Evolutionary conservation across 176 grass and related monocot genomes (phyloP).

Genomic region (Pontederia paniculata): DNA sequence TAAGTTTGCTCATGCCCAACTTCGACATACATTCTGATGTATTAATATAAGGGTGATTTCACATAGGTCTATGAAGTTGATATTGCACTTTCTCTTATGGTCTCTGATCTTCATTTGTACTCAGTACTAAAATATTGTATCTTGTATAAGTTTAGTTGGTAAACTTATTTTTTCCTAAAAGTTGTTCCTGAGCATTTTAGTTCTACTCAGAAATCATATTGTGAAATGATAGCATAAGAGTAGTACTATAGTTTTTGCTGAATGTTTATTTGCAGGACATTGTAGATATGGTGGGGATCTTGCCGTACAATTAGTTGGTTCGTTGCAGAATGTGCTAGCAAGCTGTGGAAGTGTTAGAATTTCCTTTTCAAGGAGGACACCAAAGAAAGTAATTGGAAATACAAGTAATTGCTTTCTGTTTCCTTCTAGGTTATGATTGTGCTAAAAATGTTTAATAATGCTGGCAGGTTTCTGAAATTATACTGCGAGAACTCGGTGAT

Average conservation of each 20-base stretch:
- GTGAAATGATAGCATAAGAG: too few relatives aligned
- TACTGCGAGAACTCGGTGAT: conserved; percentile 46
- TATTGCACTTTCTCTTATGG: too few relatives aligned
- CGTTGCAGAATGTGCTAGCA: conserved; percentile 55
- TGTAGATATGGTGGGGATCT: conserved; percentile 79
- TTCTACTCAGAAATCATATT: too few relatives aligned
- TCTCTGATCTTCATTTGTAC: too few relatives aligned
- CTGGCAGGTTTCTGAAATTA: conserved; percentile 48
- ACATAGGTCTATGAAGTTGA: too few relatives aligned
- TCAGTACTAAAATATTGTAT: too few relatives aligned
- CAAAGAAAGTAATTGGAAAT: conserved; percentile 42
- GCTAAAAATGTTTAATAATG: conserved; percentile 11
- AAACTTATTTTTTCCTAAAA: too few relatives aligned
- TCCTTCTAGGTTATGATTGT: neutral
- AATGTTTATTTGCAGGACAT: conserved; percentile 35
- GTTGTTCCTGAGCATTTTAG: too few relatives aligned
- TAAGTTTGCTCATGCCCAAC: too few relatives aligned
- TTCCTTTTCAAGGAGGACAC: conserved; percentile 80
- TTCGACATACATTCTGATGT: too few relatives aligned
- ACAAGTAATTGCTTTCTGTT: neutral
- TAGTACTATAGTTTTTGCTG: neutral
- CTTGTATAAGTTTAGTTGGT: too few relatives aligned
- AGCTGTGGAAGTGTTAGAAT: conserved; percentile 82
- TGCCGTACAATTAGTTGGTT: conserved; percentile 53
- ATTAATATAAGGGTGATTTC: too few relatives aligned